Evolutionary conservation across 116 monocot species (phyloP), one percentile per base, ranked within the genome.

Genomic region (Papilionanthe hybrid): DNA sequence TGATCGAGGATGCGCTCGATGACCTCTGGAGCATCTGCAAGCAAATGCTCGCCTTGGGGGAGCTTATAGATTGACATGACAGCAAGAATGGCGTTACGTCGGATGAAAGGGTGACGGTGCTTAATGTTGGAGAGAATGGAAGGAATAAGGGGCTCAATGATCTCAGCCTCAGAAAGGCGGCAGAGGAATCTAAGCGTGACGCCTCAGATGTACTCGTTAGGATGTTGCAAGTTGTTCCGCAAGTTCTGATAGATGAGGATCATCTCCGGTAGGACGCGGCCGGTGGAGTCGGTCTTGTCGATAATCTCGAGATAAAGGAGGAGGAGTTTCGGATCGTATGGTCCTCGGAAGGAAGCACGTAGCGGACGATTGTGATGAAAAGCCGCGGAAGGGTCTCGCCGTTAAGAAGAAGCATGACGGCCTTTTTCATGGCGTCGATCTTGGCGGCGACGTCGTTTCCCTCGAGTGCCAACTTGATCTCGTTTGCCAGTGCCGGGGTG

Each of bases 291-390:
- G 20, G 88, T 91, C 82, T 94, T 94, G 74, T 94, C 94, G 60
- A 95, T 89, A 75, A 91, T 95, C 87, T 95, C 95, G 15, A 95
- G 87, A 81, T 95, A 95, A 22, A 89, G 85, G 28, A 95, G 89
- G 23, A 95, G 95, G 42, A 95, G 90, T 85, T 95, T 95, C 87
- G 95, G 76, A 95, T 72, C 55, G 92, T 91, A 82, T 95, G 95
- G 80, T 95, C 95, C 74, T 95, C 95, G 65, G 92, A 95, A 7
- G 95, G 89, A 29, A 92, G 92, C 18, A 95, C 95, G 85, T 95
- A 95, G 47, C 95, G 90, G 80, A 95, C 89, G 78, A 95, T 86
- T 80, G 95, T 92, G 83, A 95, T 95, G 85, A 95, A 95, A 66
- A 95, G 89, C 71, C 92, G 95, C 9, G 95, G 95, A 2, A 95